These are phyloP conservation scores for Erysimum cheiranthoides DNA, from an alignment of 345 rosid species.

Conservation along the genomic window DNA sequence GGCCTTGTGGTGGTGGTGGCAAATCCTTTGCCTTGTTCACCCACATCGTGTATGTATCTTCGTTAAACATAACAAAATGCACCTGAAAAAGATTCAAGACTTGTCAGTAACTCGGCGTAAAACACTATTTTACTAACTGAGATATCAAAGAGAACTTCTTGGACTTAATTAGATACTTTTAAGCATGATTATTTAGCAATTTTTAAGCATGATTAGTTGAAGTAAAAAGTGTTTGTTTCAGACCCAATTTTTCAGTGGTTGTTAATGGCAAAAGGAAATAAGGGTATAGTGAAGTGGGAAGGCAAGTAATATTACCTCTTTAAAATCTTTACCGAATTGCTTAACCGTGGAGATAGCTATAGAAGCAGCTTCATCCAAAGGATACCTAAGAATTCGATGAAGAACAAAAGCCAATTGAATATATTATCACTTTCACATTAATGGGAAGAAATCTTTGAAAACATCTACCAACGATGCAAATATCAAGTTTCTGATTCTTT, in stretches of 20 bases:
- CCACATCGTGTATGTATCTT: slow-evolving; percentile 66
- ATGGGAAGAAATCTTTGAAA: neutral
- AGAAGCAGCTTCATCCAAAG: slow-evolving; percentile 77
- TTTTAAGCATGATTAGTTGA: neutral
- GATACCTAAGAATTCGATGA: slow-evolving; percentile 59
- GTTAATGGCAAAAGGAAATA: neutral
- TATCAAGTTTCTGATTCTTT: neutral
- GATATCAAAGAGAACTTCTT: neutral
- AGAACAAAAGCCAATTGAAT: neutral
- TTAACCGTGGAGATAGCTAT: slow-evolving; percentile 72
- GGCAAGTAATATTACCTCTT: slow-evolving; percentile 65
- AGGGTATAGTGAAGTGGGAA: neutral
- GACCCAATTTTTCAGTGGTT: neutral
- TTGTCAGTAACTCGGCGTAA: neutral
- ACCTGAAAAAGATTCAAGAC: slow-evolving; percentile 45
- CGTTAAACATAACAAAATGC: slow-evolving; percentile 72
- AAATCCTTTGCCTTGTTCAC: slow-evolving; percentile 63
- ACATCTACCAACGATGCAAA: neutral
- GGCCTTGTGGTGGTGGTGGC: slow-evolving; percentile 18
- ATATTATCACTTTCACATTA: no score
- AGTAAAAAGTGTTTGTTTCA: neutral
- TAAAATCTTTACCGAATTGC: slow-evolving; percentile 65
- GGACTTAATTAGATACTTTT: neutral
- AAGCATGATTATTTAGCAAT: neutral
- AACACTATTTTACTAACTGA: neutral